Base-by-base conservation (phyloP, 768 basidiomycete species). In the Podaxis sp. region DNA sequence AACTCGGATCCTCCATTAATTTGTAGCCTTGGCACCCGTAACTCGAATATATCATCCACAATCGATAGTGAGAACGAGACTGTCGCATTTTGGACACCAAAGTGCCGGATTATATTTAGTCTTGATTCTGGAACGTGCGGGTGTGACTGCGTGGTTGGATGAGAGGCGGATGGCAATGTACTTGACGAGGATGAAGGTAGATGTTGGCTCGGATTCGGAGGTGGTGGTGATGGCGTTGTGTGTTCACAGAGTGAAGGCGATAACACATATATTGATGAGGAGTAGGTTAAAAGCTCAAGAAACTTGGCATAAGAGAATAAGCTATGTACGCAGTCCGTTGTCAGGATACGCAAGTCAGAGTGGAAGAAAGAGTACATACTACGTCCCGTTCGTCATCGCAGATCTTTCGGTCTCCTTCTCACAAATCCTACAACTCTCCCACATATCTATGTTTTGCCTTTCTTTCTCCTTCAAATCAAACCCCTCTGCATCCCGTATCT, bases 1-100 rank as follows among this genome's bases (percentile, higher is more conserved):
- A 40, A 54, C 57, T 69, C 69, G 16, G 55, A 50, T 23, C 63
- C 67, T 4, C 75, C 74, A 37, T 73, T 69, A 35, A 89, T 81
- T 68, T 89, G 87, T 56, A 89, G 65, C 48, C 82, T 68, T 3
- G 89, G 89, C 0, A 86, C 78, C 2, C 77, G 76, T 5, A 89
- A 67, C 64, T 91, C 86, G 64, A 82, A 89, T 5, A 90, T 71
- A 63, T 87, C 82, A 9, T 82, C 77, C 7, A 83, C 70, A 1
- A 70, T 62, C 0, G 80, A 76, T 3, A 85, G 64, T 0, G 79
- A 67, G 55, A 89, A 76, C 0, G 81, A 75, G 2, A 89, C 71
- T 2, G 64, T 66, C 27, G 70, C 68, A 1, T 63, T 60, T 11
- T 53, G 44, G 0, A 65, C 68, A 11, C 72, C 62, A 62, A 79